Conservation (phyloP, 805 yeast genomes). For the Monosporozyma solicola region DNA sequence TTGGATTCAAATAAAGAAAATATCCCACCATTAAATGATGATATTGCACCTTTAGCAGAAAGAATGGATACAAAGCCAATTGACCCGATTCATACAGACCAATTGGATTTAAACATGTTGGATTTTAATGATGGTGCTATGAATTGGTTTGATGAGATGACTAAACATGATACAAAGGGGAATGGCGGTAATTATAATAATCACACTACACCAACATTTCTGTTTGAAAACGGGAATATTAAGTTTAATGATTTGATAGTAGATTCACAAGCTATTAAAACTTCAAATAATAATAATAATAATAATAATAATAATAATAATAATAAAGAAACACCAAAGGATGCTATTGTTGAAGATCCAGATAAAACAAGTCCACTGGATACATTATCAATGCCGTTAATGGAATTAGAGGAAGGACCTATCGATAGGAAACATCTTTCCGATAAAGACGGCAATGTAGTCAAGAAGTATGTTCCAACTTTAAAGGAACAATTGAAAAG, state of each 20-base stretch:
- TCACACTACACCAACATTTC: not conserved
- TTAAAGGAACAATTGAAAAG: slow-evolving; percentile 27
- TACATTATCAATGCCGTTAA: slow-evolving; percentile 29
- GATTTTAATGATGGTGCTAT: slow-evolving; percentile 15
- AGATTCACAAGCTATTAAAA: not conserved
- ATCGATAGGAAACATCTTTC: not conserved
- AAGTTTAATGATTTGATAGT: not conserved
- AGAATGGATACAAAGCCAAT: slow-evolving; percentile 2
- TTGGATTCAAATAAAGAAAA: slow-evolving; percentile 2
- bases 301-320: not conserved
- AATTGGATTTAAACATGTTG: slow-evolving; percentile 12
- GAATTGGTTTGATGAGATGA: slow-evolving; percentile 22
- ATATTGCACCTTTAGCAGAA: slow-evolving; percentile 18
- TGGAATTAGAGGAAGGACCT: slow-evolving; percentile 21
- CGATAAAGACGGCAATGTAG: not conserved
- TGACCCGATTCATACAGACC: slow-evolving; percentile 2
- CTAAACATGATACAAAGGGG: not conserved
- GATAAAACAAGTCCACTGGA: slow-evolving; percentile 28
- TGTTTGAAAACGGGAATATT: not conserved
- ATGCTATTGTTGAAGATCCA: slow-evolving; percentile 13
- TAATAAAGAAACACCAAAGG: slow-evolving; percentile 3
- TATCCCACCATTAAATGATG: slow-evolving; percentile 16
- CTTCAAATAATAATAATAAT: not conserved
- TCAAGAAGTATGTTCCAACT: slow-evolving; percentile 4
- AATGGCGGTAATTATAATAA: not conserved